These are phyloP conservation scores for Kodamaea sp. DNA, from an alignment of 1,139 yeast species.

Conservation along the genomic window DNA sequence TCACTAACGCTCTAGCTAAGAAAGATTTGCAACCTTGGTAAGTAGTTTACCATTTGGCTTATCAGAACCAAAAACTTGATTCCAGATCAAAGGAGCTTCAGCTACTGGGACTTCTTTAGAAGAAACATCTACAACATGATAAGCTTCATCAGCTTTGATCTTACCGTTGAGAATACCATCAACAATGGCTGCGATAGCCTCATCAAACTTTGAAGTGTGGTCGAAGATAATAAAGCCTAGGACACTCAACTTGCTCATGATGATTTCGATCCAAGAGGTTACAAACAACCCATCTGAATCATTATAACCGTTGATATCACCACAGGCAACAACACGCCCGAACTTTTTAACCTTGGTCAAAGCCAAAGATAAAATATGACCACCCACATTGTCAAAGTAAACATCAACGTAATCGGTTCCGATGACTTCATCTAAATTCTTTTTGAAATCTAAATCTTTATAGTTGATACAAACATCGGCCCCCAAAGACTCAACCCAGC, in stretches of 20 bases:
- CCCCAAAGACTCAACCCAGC: constrained; percentile 23
- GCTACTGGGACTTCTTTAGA: constrained; percentile 19
- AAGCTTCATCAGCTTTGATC: constrained; percentile 26
- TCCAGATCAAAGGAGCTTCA: constrained; percentile 29
- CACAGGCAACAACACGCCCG: constrained; percentile 26
- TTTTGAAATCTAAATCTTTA: constrained; percentile 10
- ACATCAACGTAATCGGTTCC: constrained; percentile 26
- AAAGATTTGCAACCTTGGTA: constrained; percentile 24
- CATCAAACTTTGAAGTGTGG: constrained; percentile 27
- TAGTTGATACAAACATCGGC: constrained; percentile 25
- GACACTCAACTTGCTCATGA: constrained; percentile 45
- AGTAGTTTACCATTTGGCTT: constrained; percentile 37
- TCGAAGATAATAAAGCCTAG: constrained; percentile 49
- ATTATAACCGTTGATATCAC: constrained; percentile 28
- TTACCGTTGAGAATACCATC: constrained; percentile 40
- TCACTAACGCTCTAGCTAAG: no score
- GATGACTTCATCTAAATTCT: constrained; percentile 9
- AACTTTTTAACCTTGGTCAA: constrained; percentile 15
- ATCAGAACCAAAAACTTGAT: constrained; percentile 26
- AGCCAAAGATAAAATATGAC: constrained; percentile 16
- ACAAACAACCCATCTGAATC: constrained; percentile 31
- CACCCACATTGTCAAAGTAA: constrained; percentile 24
- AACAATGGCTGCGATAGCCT: constrained; percentile 33
- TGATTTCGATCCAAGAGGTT: constrained; percentile 39
- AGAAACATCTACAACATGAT: constrained; percentile 25